Conservation (phyloP, 768 basidiomycete species). For the Mycena vulgaris region DNA sequence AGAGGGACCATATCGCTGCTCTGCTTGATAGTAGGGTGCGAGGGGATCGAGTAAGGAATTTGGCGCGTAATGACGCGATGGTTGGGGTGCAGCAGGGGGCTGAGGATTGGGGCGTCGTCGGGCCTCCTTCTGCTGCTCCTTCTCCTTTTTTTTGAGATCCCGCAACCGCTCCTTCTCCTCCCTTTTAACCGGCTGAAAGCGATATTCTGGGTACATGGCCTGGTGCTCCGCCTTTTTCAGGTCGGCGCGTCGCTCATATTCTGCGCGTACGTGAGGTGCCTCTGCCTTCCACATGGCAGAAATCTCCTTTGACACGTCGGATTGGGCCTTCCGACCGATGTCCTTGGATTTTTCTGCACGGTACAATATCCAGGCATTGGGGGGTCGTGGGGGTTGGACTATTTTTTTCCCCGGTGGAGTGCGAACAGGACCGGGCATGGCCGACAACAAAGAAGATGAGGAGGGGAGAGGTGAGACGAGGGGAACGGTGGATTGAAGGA, state of each 20-base stretch:
- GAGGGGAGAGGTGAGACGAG: background rate
- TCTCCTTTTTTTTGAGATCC: conserved; percentile 58
- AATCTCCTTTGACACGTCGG: conserved; percentile 75
- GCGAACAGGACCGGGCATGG: conserved; percentile 35
- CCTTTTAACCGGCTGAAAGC: conserved; percentile 70
- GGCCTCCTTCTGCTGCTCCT: conserved; percentile 49
- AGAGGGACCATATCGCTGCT: conserved; percentile 52
- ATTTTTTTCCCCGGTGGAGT: conserved; percentile 30
- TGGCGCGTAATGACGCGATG: conserved; percentile 34
- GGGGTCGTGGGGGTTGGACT: conserved; percentile 72
- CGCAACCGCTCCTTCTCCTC: conserved; percentile 62
- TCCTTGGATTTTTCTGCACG: conserved; percentile 68
- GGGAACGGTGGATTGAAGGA: background rate
- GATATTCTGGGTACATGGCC: conserved; percentile 68
- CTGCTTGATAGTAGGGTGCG: conserved; percentile 40
- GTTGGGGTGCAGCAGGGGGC: conserved; percentile 35
- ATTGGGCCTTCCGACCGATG: conserved; percentile 64
- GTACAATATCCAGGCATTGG: conserved; percentile 90
- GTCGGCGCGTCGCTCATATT: conserved; percentile 70
- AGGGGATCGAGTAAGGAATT: conserved; percentile 36
- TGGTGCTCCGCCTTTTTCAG: conserved; percentile 67
- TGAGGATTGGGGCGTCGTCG: conserved; percentile 42
- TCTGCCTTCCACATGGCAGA: conserved; percentile 77
- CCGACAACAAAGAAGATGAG: background rate
- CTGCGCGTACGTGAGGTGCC: conserved; percentile 58